These are phyloP conservation scores for Closterium sp. DNA, from an alignment of 139 green algal genomes.

Conservation along the genomic window DNA sequence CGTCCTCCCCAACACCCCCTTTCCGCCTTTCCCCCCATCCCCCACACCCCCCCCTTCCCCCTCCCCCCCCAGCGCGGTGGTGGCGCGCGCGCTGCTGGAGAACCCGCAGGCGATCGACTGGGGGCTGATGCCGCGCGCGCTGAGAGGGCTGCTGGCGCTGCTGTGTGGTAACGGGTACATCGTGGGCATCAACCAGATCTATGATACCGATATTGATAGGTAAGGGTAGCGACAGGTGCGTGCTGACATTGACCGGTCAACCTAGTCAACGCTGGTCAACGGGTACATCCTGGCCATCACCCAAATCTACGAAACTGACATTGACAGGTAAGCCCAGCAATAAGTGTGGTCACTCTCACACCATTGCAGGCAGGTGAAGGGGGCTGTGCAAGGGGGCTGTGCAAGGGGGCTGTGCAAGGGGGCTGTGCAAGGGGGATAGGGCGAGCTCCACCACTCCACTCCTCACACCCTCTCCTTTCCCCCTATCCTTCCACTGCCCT, in stretches of 20 bases:
- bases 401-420: too few species aligned
- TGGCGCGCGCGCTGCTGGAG: constrained; percentile 61
- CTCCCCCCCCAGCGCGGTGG: constrained; percentile 56
- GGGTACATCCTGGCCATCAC: constrained; percentile 99
- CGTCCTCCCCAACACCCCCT: not conserved
- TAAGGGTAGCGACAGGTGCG: too few species aligned
- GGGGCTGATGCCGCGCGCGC: constrained; percentile 78
- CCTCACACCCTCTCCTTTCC: not conserved
- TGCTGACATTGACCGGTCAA: constrained; percentile 68
- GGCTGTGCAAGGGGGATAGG: too few species aligned
- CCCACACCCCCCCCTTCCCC: too few species aligned
- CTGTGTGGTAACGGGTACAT: constrained; percentile 99
- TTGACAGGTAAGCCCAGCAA: constrained; percentile 45
- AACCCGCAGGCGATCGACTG: constrained; percentile 76
- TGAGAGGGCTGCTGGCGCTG: constrained; percentile 66
- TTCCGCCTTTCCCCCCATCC: not conserved
- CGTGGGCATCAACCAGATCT: constrained; percentile 97
- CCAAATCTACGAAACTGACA: constrained; percentile 65
- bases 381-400: not conserved
- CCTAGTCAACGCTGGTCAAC: constrained; percentile 84
- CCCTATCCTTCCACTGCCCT: not conserved
- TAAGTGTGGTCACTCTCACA: not conserved
- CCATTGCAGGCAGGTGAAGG: not conserved
- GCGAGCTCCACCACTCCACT: too few species aligned
- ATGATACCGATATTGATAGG: constrained; percentile 55